Base-by-base conservation (phyloP, 2,329 filamentous ascomycete species). In the Teratosphaeria viscida region DNA sequence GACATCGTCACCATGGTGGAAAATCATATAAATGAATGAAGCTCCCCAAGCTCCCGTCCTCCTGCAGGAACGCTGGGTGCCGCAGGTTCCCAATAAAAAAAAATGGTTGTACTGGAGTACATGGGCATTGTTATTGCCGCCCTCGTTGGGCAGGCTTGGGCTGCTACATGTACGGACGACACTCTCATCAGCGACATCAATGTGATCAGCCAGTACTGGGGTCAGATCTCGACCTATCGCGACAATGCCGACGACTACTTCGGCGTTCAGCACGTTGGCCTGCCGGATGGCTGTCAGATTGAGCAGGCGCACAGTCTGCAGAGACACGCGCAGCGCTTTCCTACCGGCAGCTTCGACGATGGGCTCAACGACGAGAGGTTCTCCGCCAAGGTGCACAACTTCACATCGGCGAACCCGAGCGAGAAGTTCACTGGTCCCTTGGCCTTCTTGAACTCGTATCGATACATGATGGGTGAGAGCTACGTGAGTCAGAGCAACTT, bases 201-300 rank as follows among this genome's bases (percentile, higher is more conserved):
- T 35, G 29, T 43, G 29, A 63, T 76, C 56, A 74, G 72, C 39
- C 65, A 68, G 29, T 71, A 75, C 62, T 80, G 77, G 77, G 64
- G 64, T n/a, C 75, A 81, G 64, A 69, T 81, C 39, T 74, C 75
- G 12, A 71, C 76, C 1, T 81, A 81, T 63, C 64, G 61, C 8
- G 78, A 81, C 66, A 81, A 81, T 59, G 63, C 71, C 2, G 76
- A 75, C 19, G 62, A 72, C 57, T 66, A 70, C 57, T 82, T 81
- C 62, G 80, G 80, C 35, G 76, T 83, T 14, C 61, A 73, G 3
- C 71, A 78, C 58, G 73, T 78, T 34, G 78, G 77, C 4, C 67
- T 80, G 7, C 81, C 82, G 0, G 71, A 76, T 54, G 79, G 79
- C n/a, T 84, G 82, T 69, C 80, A 82, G 67, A 71, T 83, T 58